Conservation (phyloP, 2,329 filamentous ascomycete genomes). For the Coniochaeta sp. region DNA sequence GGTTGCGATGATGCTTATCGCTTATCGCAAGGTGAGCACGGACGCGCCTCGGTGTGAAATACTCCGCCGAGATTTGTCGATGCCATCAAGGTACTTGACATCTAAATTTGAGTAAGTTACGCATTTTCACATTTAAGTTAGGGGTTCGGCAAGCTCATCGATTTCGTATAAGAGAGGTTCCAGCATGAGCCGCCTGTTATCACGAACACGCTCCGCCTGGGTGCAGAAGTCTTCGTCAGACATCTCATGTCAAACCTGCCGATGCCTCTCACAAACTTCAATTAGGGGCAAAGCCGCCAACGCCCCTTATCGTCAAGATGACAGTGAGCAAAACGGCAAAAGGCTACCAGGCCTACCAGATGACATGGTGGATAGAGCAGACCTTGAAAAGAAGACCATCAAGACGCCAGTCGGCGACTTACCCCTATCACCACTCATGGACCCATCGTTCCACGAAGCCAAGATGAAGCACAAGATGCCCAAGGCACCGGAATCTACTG, state of each 20-base stretch:
- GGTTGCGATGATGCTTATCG: neutral
- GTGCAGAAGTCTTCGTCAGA: neutral
- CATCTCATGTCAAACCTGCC: neutral
- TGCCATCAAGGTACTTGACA: neutral
- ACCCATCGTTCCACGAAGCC: conserved; percentile 40
- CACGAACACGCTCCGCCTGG: neutral
- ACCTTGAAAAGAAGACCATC: conserved; percentile 31
- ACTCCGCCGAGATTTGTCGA: neutral
- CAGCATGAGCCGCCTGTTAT: neutral
- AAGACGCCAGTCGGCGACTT: conserved; percentile 36
- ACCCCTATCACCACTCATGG: conserved; percentile 48
- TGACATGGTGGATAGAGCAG: neutral
- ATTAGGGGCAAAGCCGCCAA: neutral
- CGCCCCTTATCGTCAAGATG: neutral
- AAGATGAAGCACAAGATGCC: conserved; percentile 32
- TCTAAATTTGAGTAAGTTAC: too few species aligned
- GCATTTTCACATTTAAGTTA: too few species aligned
- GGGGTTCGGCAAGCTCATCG: too few species aligned
- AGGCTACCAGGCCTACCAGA: neutral
- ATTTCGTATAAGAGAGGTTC: too few species aligned
- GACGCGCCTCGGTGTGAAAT: conserved; percentile 1
- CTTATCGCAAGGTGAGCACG: neutral
- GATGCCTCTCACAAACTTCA: neutral
- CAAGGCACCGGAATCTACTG: conserved; percentile 24
- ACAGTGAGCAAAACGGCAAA: neutral